phyloP scores from a whole-genome alignment of 306 rosid species.

The Senna siamea region DNA sequence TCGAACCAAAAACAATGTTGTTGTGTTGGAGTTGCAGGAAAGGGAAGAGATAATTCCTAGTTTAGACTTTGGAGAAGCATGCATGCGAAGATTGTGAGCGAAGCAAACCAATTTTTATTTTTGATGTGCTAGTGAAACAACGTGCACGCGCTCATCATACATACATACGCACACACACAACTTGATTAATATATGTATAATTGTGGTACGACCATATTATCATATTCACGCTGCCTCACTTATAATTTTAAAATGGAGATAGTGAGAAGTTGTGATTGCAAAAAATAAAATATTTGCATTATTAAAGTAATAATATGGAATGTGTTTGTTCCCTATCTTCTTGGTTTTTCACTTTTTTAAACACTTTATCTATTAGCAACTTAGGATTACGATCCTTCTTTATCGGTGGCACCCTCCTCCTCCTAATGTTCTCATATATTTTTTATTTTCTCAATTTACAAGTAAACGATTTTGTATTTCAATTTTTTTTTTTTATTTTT shows the following conservation, averaged over 20 bases:
- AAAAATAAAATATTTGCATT: no score
- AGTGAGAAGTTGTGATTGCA: not conserved
- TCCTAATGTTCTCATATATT: no score
- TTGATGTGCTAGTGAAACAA: not conserved
- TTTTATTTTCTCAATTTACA: no score
- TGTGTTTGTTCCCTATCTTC: not conserved
- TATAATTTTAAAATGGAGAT: no score
- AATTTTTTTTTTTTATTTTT: no score
- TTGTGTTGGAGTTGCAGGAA: not conserved
- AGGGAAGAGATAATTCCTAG: not conserved
- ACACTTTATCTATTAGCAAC: not conserved
- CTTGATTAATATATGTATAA: not conserved
- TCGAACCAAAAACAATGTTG: not conserved
- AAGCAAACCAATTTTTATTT: slow-evolving; percentile 5
- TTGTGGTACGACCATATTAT: not conserved
- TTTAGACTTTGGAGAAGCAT: not conserved
- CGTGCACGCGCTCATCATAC: slow-evolving; percentile 7
- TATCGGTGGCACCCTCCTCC: not conserved
- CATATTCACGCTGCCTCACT: not conserved
- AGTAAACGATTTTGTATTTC: no score
- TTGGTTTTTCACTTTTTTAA: not conserved
- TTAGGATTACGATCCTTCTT: not conserved
- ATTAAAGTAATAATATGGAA: slow-evolving; percentile 14
- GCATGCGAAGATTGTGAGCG: slow-evolving; percentile 31
- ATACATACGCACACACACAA: not conserved